Percentiles rank a stretch among this genome's conserved stretches.
phyloP scores from a whole-genome alignment of 345 rosid genomes.

The Eucalyptus albens region DNA sequence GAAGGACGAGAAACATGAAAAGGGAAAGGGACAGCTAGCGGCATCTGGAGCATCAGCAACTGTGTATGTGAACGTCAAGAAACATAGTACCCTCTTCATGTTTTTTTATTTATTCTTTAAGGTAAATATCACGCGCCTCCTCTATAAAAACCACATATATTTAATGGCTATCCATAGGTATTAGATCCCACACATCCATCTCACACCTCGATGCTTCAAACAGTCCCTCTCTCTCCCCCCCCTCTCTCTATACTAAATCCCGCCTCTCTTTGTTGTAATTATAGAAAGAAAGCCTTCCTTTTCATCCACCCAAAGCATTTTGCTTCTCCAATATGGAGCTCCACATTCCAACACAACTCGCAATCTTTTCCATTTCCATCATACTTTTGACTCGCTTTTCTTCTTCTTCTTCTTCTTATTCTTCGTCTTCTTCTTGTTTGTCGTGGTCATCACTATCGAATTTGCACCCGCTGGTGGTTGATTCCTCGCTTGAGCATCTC shows the following conservation, averaged over 20 bases:
- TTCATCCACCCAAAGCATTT: neutral
- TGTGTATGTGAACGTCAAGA: neutral
- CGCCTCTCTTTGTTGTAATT: neutral
- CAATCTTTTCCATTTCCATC: neutral
- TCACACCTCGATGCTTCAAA: neutral
- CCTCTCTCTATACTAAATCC: neutral
- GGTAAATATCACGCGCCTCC: neutral
- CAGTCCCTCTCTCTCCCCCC: neutral
- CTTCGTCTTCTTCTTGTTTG: neutral
- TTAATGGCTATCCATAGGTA: neutral
- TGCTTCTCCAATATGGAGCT: neutral
- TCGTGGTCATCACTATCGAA: neutral
- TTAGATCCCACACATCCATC: neutral
- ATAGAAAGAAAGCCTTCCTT: neutral
- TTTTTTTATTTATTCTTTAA: neutral
- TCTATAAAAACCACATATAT: neutral
- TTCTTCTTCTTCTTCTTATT: neutral
- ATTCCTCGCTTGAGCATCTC: conserved; percentile 13
- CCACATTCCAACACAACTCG: neutral
- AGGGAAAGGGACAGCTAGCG: neutral
- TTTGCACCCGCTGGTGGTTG: conserved; percentile 15
- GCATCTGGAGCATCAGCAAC: neutral
- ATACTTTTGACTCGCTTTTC: neutral
- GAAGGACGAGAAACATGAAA: neutral
- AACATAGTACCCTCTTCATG: neutral